These are phyloP conservation scores for Epichloe amarillans DNA, from an alignment of 2,329 filamentous ascomycete genomes.

Conservation along the genomic window DNA sequence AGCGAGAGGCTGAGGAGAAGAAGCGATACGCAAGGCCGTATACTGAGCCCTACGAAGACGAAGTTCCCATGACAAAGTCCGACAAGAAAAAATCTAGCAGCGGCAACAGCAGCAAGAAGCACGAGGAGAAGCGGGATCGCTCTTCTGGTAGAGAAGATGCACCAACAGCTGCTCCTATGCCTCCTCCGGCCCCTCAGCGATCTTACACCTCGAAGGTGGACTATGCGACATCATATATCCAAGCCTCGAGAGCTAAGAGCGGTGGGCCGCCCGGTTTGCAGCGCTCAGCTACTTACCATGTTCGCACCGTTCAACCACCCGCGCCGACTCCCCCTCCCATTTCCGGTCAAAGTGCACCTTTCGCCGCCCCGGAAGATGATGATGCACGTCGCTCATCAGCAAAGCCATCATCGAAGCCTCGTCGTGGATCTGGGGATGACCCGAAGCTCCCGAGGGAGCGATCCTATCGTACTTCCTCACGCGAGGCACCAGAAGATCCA, in stretches of 20 bases:
- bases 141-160: slow-evolving; percentile 21
- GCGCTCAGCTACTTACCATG: slow-evolving; percentile 12
- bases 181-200: slow-evolving; percentile 13
- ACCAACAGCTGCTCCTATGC: slow-evolving; percentile 10
- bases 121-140: slow-evolving; percentile 24
- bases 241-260: slow-evolving; percentile 17
- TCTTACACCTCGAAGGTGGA: slow-evolving; percentile 11
- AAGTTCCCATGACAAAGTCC: slow-evolving; percentile 13
- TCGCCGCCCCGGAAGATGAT: slow-evolving; percentile 18
- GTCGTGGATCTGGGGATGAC: slow-evolving; percentile 21
- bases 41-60: slow-evolving; percentile 22
- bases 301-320: slow-evolving; percentile 15
- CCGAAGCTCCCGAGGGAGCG: slow-evolving; percentile 14
- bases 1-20: slow-evolving; percentile 24
- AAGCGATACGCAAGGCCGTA: slow-evolving; percentile 21
- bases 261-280: slow-evolving; percentile 6
- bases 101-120: slow-evolving; percentile 22
- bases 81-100: slow-evolving; percentile 27
- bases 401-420: slow-evolving; percentile 17
- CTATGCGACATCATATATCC: slow-evolving; percentile 18
- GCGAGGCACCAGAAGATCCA: slow-evolving; percentile 20
- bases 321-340: slow-evolving; percentile 24
- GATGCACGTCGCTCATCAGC: slow-evolving; percentile 20
- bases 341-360: slow-evolving; percentile 14
- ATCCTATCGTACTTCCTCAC: slow-evolving; percentile 18